Base-by-base conservation (phyloP, 176 grass and related monocot species). In the Phyllostachys edulis region DNA sequence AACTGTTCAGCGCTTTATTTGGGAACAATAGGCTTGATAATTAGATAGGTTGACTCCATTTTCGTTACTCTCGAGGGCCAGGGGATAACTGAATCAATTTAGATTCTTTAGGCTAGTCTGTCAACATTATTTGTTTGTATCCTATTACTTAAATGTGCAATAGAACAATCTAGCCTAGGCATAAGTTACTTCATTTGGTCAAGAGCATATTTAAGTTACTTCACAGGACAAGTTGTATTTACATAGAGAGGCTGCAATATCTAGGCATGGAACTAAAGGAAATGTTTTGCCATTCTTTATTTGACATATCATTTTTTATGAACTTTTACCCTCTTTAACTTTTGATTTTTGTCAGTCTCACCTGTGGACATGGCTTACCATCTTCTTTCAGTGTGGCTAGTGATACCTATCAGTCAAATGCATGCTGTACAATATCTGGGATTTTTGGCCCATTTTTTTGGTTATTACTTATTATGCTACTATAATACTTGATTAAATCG, bases 1-100 rank as follows among this genome's bases (percentile, higher is more conserved):
- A 18, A 32, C 6, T 34, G 8, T 18, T 47, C 40, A 23, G 11
- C 8, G 49, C 16, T 73, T 63, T 34, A 3, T 50, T 49, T 73
- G 69, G 65, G 68, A 83, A 83, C 80, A 47, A 62, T 44, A 83
- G 6, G 24, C 14, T 71, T 73, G 70, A 17, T 34, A 38, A 29
- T 47, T 57, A 23, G 29, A 62, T 62, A 49, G 69, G 69, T 38
- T 7, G 4, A 49, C 4, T 37, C 56, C 42, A 60, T 71, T 11
- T 13, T 17, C 9, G 18, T 45, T 75, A 84, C 27, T 38, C 40
- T 71, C 26, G 2, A 14, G 23, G 21, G 78, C 3, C 29, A 7
- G 47, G 21, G 20, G 15, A 61, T 68, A 29, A 50, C 37, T 44
- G 38, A 78, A 15, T 37, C 32, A 51, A 17, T 23, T 23, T 27